A percentile compares a stretch with the other conserved stretches of the same genome.
phyloP scores from a whole-genome alignment of 2,329 filamentous ascomycete species.

The Decorospora gaudefroyi region DNA sequence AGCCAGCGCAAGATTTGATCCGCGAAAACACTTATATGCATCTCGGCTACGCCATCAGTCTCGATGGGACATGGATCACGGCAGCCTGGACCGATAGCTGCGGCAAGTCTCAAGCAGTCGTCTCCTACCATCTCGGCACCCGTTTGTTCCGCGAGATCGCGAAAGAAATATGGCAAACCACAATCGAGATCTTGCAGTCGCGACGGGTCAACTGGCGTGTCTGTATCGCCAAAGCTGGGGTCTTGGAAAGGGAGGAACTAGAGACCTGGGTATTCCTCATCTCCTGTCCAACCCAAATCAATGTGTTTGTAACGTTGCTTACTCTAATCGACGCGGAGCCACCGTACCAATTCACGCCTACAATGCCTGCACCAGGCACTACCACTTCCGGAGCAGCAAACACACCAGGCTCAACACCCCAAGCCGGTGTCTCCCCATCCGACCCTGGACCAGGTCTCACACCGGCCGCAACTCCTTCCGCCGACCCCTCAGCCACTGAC shows the following conservation, averaged over 20 bases:
- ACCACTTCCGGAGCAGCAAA: constrained; percentile 22
- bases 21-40: constrained; percentile 81
- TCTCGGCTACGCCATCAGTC: constrained; percentile 75
- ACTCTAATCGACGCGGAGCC: constrained; percentile 69
- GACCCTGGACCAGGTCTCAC: constrained; percentile 56
- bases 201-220: constrained; percentile 77
- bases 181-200: constrained; percentile 70
- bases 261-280: constrained; percentile 50
- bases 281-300: constrained; percentile 44
- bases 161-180: constrained; percentile 77
- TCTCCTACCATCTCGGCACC: constrained; percentile 71
- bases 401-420: constrained; percentile 41
- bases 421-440: constrained; percentile 40
- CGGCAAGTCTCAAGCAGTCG: constrained; percentile 72
- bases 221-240: constrained; percentile 71
- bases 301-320: constrained; percentile 58
- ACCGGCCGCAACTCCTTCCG: constrained; percentile 68
- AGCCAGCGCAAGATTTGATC: constrained; percentile 72
- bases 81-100: constrained; percentile 80
- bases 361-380: constrained; percentile 22
- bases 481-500: constrained; percentile 52
- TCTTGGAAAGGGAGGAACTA: constrained; percentile 69
- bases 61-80: constrained; percentile 77
- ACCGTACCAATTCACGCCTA: constrained; percentile 65
- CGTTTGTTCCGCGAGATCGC: constrained; percentile 68